These are phyloP conservation scores for Pyrrhoderma lamaoense DNA, from an alignment of 1,284 basidiomycete species.

Conservation along the genomic window DNA sequence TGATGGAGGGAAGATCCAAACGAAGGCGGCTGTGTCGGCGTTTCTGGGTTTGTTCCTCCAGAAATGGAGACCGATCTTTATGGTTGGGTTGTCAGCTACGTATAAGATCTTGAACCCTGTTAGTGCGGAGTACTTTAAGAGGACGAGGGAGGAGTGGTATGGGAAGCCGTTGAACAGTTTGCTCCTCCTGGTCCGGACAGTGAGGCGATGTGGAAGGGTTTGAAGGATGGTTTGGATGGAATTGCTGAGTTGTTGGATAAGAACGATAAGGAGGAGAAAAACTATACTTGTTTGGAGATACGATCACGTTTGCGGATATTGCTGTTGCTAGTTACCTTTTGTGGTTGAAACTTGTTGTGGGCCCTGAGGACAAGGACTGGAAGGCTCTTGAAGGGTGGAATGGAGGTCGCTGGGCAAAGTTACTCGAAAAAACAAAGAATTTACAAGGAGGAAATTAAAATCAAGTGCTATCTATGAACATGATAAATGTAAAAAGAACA, in stretches of 20 bases:
- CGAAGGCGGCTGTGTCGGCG: conserved; percentile 5
- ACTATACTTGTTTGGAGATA: conserved; percentile 12
- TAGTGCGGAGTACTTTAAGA: conserved; percentile 30
- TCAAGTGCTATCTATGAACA: too few species aligned
- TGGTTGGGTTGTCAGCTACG: conserved; percentile 19
- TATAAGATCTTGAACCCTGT: conserved; percentile 23
- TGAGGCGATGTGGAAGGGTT: neutral
- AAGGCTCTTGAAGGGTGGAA: conserved; percentile 27
- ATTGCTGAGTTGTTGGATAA: neutral
- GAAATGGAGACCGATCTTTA: neutral
- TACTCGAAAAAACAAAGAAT: conserved; percentile 11
- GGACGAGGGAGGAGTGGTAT: conserved; percentile 23
- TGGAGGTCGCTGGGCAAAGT: conserved; percentile 27
- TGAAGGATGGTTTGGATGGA: neutral
- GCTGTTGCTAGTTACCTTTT: conserved; percentile 11
- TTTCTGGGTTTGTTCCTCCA: conserved; percentile 4
- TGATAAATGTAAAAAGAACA: too few species aligned
- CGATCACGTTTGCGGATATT: conserved; percentile 17
- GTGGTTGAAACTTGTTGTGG: conserved; percentile 26
- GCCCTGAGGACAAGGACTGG: conserved; percentile 14
- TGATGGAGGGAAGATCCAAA: neutral
- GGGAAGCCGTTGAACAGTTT: neutral
- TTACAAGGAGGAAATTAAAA: conserved; percentile 1
- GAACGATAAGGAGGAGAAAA: neutral
- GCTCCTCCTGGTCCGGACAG: neutral